phyloP scores from a whole-genome alignment of 2,329 filamentous ascomycete species.

The Aspergillus viridinutans region DNA sequence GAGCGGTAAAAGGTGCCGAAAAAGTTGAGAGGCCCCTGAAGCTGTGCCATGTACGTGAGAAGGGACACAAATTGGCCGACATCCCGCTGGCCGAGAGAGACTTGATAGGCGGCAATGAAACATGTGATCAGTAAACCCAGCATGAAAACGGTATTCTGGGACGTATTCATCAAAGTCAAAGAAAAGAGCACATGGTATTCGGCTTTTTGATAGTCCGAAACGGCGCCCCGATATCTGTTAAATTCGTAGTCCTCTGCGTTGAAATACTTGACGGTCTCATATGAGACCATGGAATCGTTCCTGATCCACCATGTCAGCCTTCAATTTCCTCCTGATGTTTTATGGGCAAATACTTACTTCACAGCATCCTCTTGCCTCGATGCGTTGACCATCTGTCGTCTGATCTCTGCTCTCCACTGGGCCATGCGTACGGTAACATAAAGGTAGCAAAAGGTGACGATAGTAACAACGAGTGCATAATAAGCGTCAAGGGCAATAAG shows the following conservation, averaged over 20 bases:
- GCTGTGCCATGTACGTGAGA: slow-evolving; percentile 72
- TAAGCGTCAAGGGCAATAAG: slow-evolving; percentile 75
- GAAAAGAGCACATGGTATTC: slow-evolving; percentile 74
- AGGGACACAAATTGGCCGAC: slow-evolving; percentile 70
- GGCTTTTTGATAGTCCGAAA: slow-evolving; percentile 66
- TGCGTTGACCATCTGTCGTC: slow-evolving; percentile 90
- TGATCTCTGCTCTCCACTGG: slow-evolving; percentile 83
- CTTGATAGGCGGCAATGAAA: slow-evolving; percentile 72
- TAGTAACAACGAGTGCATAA: slow-evolving; percentile 82
- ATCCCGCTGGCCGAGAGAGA: slow-evolving; percentile 60
- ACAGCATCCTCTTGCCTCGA: slow-evolving; percentile 94
- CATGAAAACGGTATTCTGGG: slow-evolving; percentile 76
- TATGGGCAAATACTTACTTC: slow-evolving; percentile 53
- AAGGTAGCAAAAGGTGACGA: slow-evolving; percentile 93
- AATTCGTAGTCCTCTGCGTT: slow-evolving; percentile 80
- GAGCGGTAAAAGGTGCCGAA: slow-evolving; percentile 94
- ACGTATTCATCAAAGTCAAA: slow-evolving; percentile 75
- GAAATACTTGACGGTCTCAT: slow-evolving; percentile 92
- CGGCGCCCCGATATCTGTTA: slow-evolving; percentile 65
- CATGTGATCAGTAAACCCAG: slow-evolving; percentile 67
- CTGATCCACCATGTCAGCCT: slow-evolving; percentile 27
- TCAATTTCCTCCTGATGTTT: background rate
- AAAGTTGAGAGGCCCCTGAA: slow-evolving; percentile 78
- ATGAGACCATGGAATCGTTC: slow-evolving; percentile 98
- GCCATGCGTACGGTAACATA: slow-evolving; percentile 97